Evolutionary conservation across 345 rosid species (phyloP).

Genomic region (Heritiera fomes): DNA sequence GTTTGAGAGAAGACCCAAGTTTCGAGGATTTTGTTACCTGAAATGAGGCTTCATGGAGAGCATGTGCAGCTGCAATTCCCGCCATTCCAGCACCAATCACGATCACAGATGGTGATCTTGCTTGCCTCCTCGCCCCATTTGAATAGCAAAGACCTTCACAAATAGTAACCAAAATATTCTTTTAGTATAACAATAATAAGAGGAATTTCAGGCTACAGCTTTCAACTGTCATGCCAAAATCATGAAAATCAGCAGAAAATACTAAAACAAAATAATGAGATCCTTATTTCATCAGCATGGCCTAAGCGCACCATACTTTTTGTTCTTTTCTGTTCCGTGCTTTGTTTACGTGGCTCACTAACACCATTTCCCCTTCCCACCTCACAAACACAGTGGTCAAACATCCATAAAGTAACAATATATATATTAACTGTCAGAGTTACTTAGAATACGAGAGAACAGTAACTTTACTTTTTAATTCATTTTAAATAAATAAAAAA

Average conservation of each 20-base stretch:
- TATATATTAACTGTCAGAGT: not conserved
- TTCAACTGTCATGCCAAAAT: not conserved
- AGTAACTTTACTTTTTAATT: not conserved
- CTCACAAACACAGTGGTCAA: too few species aligned
- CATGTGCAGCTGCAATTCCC: conserved; percentile 90
- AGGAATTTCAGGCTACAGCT: not conserved
- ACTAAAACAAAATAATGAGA: not conserved
- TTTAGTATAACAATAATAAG: too few species aligned
- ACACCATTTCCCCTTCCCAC: not conserved
- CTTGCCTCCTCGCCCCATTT: conserved; percentile 48
- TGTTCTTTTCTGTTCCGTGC: not conserved
- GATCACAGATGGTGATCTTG: conserved; percentile 79
- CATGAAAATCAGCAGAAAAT: not conserved
- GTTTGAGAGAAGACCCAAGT: not conserved
- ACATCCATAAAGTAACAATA: too few species aligned
- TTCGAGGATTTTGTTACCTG: conserved; percentile 43
- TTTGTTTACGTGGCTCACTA: not conserved
- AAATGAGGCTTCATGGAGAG: conserved; percentile 86
- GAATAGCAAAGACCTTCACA: conserved; percentile 54
- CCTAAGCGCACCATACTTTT: not conserved
- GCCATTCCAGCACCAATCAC: conserved; percentile 91
- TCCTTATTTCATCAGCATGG: not conserved
- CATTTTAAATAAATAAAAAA: not conserved
- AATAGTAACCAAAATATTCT: conserved; percentile 5
- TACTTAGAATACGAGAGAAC: not conserved